phyloP scores from a whole-genome alignment of 2,329 filamentous ascomycete genomes.

The Coleophoma crateriformis region DNA sequence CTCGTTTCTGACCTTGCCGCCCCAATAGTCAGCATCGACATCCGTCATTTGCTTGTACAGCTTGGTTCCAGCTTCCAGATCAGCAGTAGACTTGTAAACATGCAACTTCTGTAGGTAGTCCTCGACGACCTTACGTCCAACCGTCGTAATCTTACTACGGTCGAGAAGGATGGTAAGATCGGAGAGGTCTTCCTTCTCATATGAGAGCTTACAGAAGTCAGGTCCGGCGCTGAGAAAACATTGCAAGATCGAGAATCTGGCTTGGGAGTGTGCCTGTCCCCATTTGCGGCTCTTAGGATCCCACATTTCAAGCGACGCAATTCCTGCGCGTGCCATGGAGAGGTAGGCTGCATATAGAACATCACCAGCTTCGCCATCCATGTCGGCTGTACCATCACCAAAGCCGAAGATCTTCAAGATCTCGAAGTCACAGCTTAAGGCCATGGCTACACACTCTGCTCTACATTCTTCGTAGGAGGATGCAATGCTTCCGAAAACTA shows the following conservation, averaged over 20 bases:
- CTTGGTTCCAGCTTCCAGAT: slow-evolving; percentile 69
- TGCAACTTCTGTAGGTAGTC: slow-evolving; percentile 87
- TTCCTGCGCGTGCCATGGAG: slow-evolving; percentile 88
- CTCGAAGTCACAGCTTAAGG: slow-evolving; percentile 79
- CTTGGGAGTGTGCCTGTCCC: slow-evolving; percentile 90
- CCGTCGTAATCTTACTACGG: slow-evolving; percentile 77
- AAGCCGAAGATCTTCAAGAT: slow-evolving; percentile 91
- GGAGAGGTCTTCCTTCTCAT: slow-evolving; percentile 62
- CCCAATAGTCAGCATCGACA: slow-evolving; percentile 80
- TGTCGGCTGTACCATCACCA: slow-evolving; percentile 68
- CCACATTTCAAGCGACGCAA: slow-evolving; percentile 89
- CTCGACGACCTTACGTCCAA: slow-evolving; percentile 76
- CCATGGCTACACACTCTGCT: slow-evolving; percentile 92
- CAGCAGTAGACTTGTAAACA: slow-evolving; percentile 86
- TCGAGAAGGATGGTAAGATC: slow-evolving; percentile 81
- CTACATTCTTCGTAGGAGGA: slow-evolving; percentile 92
- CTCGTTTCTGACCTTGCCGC: slow-evolving; percentile 68
- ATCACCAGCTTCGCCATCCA: slow-evolving; percentile 74
- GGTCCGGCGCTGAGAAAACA: slow-evolving; percentile 83
- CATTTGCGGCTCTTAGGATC: slow-evolving; percentile 86
- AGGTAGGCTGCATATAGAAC: slow-evolving; percentile 86
- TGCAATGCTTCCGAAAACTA: slow-evolving; percentile 79
- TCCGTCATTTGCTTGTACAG: slow-evolving; percentile 81
- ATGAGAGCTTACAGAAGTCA: slow-evolving; percentile 78
- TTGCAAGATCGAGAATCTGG: slow-evolving; percentile 80